Evolutionary conservation across 2,329 filamentous ascomycete genomes (phyloP), one percentile per base, ranked within the genome.

Genomic region (Meredithiella fracta): DNA sequence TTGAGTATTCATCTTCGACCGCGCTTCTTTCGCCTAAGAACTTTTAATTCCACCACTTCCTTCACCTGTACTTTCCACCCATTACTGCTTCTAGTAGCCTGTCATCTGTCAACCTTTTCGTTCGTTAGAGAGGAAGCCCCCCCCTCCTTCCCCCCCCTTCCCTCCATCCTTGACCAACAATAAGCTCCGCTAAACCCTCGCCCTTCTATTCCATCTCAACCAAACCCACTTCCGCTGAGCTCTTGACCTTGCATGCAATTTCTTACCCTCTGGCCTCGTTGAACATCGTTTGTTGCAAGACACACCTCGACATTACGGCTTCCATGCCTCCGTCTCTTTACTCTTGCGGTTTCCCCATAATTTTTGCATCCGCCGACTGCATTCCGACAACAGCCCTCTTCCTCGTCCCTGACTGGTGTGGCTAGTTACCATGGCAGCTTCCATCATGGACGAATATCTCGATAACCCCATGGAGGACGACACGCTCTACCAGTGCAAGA

Each of bases 401-500:
- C 26, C 26, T 44, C 53, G 20, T 17, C 44, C 44, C 25, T 49
- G 44, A 49, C 44, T 7, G 50, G 17, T 31, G 34, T 52, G 34
- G 15, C 34, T 38, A 53, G 49, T 25, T 54, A 66, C 57, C 65
- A 73, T 75, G 71, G 67, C 75, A 56, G 70, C 56, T 17, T 23
- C 70, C 61, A 64, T 70, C 47, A 75, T 81, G 65, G 78, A 79
- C 62, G 78, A 80, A 57, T 83, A 80, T 63, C 68, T 80, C 61
- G 80, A 84, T 59, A 75, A 70, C 64, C 76, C 80, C 54, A 75
- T 86, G 73, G 87, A 94, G 59, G 76, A 78, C 60, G 88, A 94
- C 63, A 89, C 94, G 67, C 76, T 85, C 61, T 94, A 86, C 65
- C 86, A 86, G 60, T 95, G 89, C 74, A 94, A 94, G 73, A 88